Evolutionary conservation across 2,329 filamentous ascomycete species (phyloP).

Genomic region (Xylaria sp.): DNA sequence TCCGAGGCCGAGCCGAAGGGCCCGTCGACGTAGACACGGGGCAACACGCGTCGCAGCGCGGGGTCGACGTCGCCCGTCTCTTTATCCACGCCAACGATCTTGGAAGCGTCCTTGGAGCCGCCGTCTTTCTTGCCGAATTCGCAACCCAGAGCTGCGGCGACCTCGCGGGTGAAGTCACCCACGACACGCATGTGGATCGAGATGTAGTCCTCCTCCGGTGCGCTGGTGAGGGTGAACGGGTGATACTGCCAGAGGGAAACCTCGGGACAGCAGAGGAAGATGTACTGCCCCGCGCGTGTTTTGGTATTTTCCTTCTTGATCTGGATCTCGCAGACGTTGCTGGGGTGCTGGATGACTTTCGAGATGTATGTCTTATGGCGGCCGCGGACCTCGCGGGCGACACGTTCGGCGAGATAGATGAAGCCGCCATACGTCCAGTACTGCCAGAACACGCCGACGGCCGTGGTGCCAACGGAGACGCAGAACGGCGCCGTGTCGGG

Average conservation of each 20-base stretch:
- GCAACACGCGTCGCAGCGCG: conserved; percentile 73
- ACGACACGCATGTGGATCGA: conserved; percentile 83
- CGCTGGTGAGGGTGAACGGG: conserved; percentile 84
- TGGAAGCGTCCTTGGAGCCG: conserved; percentile 57
- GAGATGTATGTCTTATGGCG: conserved; percentile 85
- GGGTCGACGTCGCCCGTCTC: conserved; percentile 68
- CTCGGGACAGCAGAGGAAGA: conserved; percentile 86
- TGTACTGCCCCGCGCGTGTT: conserved; percentile 83
- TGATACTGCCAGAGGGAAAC: conserved; percentile 90
- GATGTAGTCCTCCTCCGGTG: conserved; percentile 88
- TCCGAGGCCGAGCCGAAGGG: conserved; percentile 87
- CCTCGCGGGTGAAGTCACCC: conserved; percentile 78
- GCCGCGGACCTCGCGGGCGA: conserved; percentile 79
- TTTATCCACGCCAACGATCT: conserved; percentile 71
- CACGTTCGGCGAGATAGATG: conserved; percentile 78
- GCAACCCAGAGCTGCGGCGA: conserved; percentile 76
- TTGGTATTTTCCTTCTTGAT: conserved; percentile 90
- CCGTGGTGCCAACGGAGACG: conserved; percentile 66
- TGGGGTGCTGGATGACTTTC: conserved; percentile 88
- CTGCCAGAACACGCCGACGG: conserved; percentile 83
- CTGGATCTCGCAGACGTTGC: conserved; percentile 88
- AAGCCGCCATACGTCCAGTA: conserved; percentile 89
- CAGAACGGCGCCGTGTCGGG: conserved; percentile 82
- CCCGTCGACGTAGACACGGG: conserved; percentile 81
- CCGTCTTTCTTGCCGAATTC: conserved; percentile 65